Base-by-base conservation (phyloP, 1,284 basidiomycete genomes). In the Puccinia novopanici region DNA sequence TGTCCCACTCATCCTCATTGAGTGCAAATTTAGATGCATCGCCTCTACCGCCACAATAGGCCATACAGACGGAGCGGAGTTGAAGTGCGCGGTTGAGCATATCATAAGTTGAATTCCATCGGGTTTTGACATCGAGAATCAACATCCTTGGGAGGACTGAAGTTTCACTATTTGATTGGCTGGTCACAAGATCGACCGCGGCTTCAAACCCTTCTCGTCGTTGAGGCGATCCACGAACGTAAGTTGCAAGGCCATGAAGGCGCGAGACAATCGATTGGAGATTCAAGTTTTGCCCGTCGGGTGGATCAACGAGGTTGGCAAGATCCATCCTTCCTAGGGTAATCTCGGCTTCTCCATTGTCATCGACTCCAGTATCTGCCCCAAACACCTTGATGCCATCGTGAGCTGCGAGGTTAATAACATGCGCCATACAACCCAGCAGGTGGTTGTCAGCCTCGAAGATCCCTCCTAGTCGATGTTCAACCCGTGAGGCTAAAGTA, bases 381-480 rank as follows among this genome's bases (percentile, higher is more conserved):
- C 61, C 61, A 57, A 30, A 57, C n/a, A 15, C 15, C 34, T 40
- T 22, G 24, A 71, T 9, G 9, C 68, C 68, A 71, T 45, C 42
- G 3, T 30, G 3, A 3, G 68, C 19, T 2, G 48, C 68, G 9
- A 71, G 24, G 27, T 71, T 48, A 22, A 71, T 48, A 10, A 71
- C 68, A 50, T 50, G 68, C n/a, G 27, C 68, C 40, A 71, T 52
- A 50, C 42, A 71, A 3, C 68, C 37, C 10, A 71, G 17, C 22
- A 52, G 5, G 27, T 50, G 17, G 4, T n/a, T 22, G 6, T 9
- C 6, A 5, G 42, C 40, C 9, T 48, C 15, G n/a, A 71, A 71
- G 3, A 6, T 4, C 6, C 45, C 42, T 5, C 27, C 15, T 5
- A 30, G 12, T 8, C 8, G 6, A 3, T 30, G 5, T 37, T 37